Evolutionary conservation across 306 rosid genomes (phyloP).

Genomic region (Cotoneaster glaucophyllus): DNA sequence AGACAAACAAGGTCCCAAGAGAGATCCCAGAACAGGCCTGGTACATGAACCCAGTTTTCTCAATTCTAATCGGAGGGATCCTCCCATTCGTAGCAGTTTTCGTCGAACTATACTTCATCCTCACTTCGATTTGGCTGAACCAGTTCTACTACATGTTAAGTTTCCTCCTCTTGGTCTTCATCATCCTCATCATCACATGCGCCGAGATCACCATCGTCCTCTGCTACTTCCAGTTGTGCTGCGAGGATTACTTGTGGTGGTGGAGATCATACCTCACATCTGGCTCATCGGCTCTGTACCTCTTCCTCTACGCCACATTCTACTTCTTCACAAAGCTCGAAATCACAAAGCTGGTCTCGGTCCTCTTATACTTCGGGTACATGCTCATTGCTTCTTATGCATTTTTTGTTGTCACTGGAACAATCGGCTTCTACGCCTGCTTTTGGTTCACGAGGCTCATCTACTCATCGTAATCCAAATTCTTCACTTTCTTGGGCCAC

Average conservation of each 20-base stretch:
- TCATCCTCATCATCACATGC: conserved; percentile 81
- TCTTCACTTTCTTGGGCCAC: no score
- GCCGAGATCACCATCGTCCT: conserved; percentile 93
- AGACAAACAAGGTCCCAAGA: conserved; percentile 95
- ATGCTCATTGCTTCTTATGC: conserved; percentile 93
- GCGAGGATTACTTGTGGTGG: conserved; percentile 99
- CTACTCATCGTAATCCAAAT: conserved; percentile 53
- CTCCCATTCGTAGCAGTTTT: conserved; percentile 96
- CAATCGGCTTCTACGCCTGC: conserved; percentile 94
- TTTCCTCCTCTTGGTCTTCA: conserved; percentile 88
- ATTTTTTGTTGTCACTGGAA: conserved; percentile 92
- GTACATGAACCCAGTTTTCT: conserved; percentile 92
- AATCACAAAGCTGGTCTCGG: conserved; percentile 90
- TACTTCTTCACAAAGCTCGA: conserved; percentile 99
- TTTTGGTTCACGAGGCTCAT: conserved; percentile 96
- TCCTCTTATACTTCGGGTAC: conserved; percentile 78
- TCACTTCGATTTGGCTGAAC: conserved; percentile 97
- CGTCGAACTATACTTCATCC: conserved; percentile 93
- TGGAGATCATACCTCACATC: conserved; percentile 96
- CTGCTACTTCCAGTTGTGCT: conserved; percentile 96
- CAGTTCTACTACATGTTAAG: conserved; percentile 98
- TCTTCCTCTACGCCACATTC: conserved; percentile 89
- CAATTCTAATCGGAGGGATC: conserved; percentile 89
- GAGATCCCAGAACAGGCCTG: conserved; percentile 98
- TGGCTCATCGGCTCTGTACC: conserved; percentile 91